These are phyloP conservation scores for Xylaria sp. DNA, from an alignment of 2,329 filamentous ascomycete genomes.

Conservation along the genomic window DNA sequence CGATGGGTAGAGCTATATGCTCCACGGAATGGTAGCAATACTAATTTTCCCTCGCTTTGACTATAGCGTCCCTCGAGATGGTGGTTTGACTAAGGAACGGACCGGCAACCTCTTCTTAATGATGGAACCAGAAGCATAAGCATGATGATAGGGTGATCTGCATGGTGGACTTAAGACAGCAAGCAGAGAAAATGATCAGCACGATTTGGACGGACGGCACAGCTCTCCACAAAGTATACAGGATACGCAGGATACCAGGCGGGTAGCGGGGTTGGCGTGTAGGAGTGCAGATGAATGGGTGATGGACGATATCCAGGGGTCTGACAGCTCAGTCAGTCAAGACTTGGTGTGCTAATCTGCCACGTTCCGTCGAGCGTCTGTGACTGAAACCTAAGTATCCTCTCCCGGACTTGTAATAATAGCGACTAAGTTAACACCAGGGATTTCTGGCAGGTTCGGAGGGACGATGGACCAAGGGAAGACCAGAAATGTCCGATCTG, in stretches of 20 bases:
- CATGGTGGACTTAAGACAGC: conserved; percentile 53
- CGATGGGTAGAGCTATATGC: conserved; percentile 49
- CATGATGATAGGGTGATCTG: conserved; percentile 53
- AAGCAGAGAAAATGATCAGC: conserved; percentile 51
- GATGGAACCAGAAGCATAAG: conserved; percentile 52
- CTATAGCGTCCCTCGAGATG: conserved; percentile 48
- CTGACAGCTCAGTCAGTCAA: conserved; percentile 38
- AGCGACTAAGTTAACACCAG: conserved; percentile 47
- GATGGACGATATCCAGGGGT: conserved; percentile 50
- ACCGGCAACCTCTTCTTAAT: conserved; percentile 52
- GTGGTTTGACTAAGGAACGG: conserved; percentile 53
- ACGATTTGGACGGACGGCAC: conserved; percentile 53
- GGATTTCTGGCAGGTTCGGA: conserved; percentile 49
- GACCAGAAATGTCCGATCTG: conserved; percentile 50
- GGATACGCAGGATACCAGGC: conserved; percentile 47
- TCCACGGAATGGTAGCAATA: conserved; percentile 48
- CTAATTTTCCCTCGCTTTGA: conserved; percentile 50
- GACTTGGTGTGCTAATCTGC: conserved; percentile 49
- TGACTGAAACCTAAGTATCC: conserved; percentile 41
- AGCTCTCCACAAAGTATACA: conserved; percentile 48
- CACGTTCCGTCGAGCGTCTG: conserved; percentile 42
- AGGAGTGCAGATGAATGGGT: conserved; percentile 46
- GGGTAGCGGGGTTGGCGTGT: conserved; percentile 53
- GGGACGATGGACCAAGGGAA: conserved; percentile 55
- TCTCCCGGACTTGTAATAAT: conserved; percentile 45